Conservation (phyloP, 805 yeast species). For the Spathaspora hagerdaliae region DNA sequence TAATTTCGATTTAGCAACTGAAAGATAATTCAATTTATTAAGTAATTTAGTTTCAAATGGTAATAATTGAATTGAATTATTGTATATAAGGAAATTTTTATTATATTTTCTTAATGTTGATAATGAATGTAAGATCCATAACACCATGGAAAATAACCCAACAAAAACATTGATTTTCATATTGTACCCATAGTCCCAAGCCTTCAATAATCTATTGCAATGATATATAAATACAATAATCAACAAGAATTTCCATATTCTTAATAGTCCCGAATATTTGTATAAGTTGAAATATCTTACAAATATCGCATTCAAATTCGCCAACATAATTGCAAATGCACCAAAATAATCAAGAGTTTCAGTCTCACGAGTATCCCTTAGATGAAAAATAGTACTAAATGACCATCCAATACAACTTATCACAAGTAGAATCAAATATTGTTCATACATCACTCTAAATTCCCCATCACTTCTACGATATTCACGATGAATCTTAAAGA, state of each 20-base stretch:
- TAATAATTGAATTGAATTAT: conserved; percentile 27
- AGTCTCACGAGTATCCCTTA: conserved; percentile 31
- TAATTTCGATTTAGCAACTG: conserved; percentile 19
- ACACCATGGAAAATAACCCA: conserved; percentile 24
- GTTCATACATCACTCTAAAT: conserved; percentile 22
- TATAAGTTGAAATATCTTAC: conserved; percentile 29
- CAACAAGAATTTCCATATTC: conserved; percentile 10
- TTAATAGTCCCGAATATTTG: conserved; percentile 1
- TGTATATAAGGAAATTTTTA: conserved; percentile 17
- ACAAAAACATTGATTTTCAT: conserved; percentile 25
- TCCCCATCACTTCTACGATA: conserved; percentile 15
- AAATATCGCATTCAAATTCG: conserved; percentile 31
- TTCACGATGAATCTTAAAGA: conserved; percentile 23
- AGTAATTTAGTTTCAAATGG: conserved; percentile 37
- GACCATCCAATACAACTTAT: conserved; percentile 35
- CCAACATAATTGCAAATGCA: conserved; percentile 33
- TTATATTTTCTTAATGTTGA: conserved; percentile 12
- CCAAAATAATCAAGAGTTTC: conserved; percentile 42
- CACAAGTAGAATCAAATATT: conserved; percentile 24
- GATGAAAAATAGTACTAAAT: conserved; percentile 35
- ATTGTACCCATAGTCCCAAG: conserved; percentile 41
- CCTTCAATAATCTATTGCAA: conserved; percentile 18
- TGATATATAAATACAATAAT: conserved; percentile 21
- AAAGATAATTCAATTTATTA: conserved; percentile 25
- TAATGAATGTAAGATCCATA: conserved; percentile 34